Evolutionary conservation across 768 basidiomycete species (phyloP), one percentile per base, ranked within the genome.

Genomic region (Russula virescens): DNA sequence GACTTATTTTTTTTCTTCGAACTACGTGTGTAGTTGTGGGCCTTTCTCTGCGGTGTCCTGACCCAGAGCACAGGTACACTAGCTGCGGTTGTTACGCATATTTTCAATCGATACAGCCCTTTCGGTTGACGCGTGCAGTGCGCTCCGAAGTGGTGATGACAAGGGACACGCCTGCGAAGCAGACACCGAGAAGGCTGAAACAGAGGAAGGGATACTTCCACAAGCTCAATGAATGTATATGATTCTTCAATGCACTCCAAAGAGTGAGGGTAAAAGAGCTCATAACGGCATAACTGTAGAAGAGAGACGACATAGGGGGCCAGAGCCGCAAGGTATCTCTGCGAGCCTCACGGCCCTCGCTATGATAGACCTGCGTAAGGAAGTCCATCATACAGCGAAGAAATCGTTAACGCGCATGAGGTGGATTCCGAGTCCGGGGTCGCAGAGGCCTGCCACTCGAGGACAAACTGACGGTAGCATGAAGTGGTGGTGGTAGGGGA

Each of bases 391-490:
- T 19, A 23, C 16, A 11, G 46, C 25, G 19, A n/a, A 16, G 40
- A 18, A 16, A 21, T n/a, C 8, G 35, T 55, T 21, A 60, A 55
- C 58, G 47, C n/a, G 11, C n/a, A 63, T 34, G 35, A 18, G 52
- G 47, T 38, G 31, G 35, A 31, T 54, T 55, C 23, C 62, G 62
- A 16, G 38, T 55, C 23, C 38, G 18, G 42, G 18, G 11, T 40
- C 62, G 62, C 34, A 63, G n/a, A 38, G 19, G 19, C 46, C 62
- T 63, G 40, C 62, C 52, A 38, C 34, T 55, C n/a, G 52, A 34
- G 19, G 28, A 42, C n/a, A 10, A 23, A 31, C 46, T 35, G 21
- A 47, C 18, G 19, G 26, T 23, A 53, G 28, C 21, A 47, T 23
- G 26, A 18, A 8, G 58, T 25, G 26, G 51, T 40, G 38, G 23